These are phyloP conservation scores for Penicillium sp. DNA, from an alignment of 2,329 filamentous ascomycete genomes.

Conservation along the genomic window DNA sequence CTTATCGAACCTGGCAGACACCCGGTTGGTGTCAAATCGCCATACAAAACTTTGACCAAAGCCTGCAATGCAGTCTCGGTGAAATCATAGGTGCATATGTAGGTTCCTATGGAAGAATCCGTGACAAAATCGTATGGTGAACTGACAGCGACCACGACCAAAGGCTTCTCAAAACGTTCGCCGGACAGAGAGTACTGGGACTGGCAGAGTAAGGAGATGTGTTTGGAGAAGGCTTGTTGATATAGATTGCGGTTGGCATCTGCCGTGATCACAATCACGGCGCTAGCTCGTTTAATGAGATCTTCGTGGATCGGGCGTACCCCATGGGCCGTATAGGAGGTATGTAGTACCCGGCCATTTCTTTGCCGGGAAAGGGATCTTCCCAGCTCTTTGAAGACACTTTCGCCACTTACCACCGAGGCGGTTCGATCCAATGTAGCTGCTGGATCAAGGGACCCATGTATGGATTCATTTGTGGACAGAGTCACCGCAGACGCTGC, in stretches of 20 bases:
- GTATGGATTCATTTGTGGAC: slow-evolving; percentile 54
- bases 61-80: slow-evolving; percentile 88
- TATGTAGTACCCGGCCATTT: slow-evolving; percentile 84
- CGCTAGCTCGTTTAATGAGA: slow-evolving; percentile 81
- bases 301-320: slow-evolving; percentile 92
- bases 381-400: slow-evolving; percentile 87
- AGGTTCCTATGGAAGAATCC: slow-evolving; percentile 86
- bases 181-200: slow-evolving; percentile 40
- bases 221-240: slow-evolving; percentile 92
- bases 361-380: slow-evolving; percentile 82
- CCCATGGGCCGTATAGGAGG: slow-evolving; percentile 92
- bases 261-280: slow-evolving; percentile 86
- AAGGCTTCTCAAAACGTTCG: slow-evolving; percentile 66
- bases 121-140: slow-evolving; percentile 96
- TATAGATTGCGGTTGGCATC: slow-evolving; percentile 94
- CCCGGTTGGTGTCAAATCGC: slow-evolving; percentile 63
- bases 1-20: slow-evolving; percentile 70
- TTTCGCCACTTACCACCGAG: slow-evolving; percentile 84
- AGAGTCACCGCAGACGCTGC: slow-evolving; percentile 83
- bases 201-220: slow-evolving; percentile 88
- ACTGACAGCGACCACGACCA: slow-evolving; percentile 89
- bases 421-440: slow-evolving; percentile 57
- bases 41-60: slow-evolving; percentile 79
- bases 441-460: slow-evolving; percentile 55
- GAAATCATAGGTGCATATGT: slow-evolving; percentile 94